Conservation (phyloP, 2,329 filamentous ascomycete genomes). For the Hypomyces perniciosus region DNA sequence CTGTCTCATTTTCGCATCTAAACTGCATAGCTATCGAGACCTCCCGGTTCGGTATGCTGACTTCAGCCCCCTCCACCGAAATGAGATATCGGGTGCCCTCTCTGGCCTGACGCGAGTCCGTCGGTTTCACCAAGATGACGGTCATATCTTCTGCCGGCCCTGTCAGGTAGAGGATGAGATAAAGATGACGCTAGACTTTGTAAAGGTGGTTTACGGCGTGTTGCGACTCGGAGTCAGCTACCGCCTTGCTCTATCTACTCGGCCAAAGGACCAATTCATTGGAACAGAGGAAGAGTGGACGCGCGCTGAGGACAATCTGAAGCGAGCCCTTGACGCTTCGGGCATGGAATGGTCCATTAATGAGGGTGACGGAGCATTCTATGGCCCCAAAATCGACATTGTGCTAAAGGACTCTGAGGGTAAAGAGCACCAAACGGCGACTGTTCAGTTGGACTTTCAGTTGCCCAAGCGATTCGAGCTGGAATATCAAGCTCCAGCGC, state of each 20-base stretch:
- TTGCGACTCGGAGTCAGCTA: constrained; percentile 64
- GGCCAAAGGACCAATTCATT: constrained; percentile 71
- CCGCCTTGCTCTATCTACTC: constrained; percentile 70
- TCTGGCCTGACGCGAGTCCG: constrained; percentile 78
- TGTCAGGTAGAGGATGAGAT: constrained; percentile 72
- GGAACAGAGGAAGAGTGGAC: constrained; percentile 62
- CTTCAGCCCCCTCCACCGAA: constrained; percentile 80
- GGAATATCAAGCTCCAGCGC: constrained; percentile 64
- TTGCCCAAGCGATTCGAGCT: constrained; percentile 76
- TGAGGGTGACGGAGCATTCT: constrained; percentile 80
- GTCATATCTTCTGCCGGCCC: constrained; percentile 82
- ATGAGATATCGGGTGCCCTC: constrained; percentile 76
- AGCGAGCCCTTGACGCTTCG: constrained; percentile 53
- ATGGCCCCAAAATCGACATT: constrained; percentile 88
- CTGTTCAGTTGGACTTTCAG: constrained; percentile 86
- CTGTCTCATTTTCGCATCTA: constrained; percentile 73
- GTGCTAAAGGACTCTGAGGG: constrained; percentile 72
- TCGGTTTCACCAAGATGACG: constrained; percentile 85
- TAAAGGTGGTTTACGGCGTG: constrained; percentile 63
- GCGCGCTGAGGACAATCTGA: constrained; percentile 35
- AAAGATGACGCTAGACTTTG: constrained; percentile 65
- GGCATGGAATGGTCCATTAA: constrained; percentile 69
- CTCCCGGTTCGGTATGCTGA: constrained; percentile 80
- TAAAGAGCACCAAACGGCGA: constrained; percentile 84
- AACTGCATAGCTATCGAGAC: constrained; percentile 69